phyloP scores from a whole-genome alignment of 306 rosid species.

The Lagenaria siceraria region DNA sequence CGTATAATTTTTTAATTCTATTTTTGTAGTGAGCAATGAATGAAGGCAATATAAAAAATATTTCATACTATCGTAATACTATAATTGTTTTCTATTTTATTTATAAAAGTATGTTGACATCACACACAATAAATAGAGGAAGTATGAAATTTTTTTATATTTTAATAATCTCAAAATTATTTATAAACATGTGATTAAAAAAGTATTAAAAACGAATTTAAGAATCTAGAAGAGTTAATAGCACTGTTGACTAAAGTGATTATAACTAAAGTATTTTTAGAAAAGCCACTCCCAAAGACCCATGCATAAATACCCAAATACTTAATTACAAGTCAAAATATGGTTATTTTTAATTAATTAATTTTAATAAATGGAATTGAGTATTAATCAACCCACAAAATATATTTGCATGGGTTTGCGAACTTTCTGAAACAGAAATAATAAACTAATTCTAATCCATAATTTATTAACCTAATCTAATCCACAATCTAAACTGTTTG shows the following conservation, averaged over 20 bases:
- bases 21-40: too few relatives aligned
- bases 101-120: too few relatives aligned
- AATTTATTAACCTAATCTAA: neutral
- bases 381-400: neutral
- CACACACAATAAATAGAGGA: too few relatives aligned
- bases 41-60: too few relatives aligned
- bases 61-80: too few relatives aligned
- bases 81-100: too few relatives aligned
- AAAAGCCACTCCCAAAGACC: neutral
- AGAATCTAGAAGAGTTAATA: neutral
- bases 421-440: neutral
- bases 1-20: too few relatives aligned
- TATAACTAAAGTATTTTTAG: neutral
- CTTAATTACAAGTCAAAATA: neutral
- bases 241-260: neutral
- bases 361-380: neutral
- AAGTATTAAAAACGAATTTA: too few relatives aligned
- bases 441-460: neutral
- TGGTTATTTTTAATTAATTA: neutral
- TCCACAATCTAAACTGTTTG: neutral
- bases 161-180: too few relatives aligned
- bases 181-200: too few relatives aligned
- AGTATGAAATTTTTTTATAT: too few relatives aligned
- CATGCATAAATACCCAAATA: neutral
- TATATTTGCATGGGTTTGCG: neutral